Conservation (phyloP, 2,329 filamentous ascomycete species). For the Microascus cirrosus region DNA sequence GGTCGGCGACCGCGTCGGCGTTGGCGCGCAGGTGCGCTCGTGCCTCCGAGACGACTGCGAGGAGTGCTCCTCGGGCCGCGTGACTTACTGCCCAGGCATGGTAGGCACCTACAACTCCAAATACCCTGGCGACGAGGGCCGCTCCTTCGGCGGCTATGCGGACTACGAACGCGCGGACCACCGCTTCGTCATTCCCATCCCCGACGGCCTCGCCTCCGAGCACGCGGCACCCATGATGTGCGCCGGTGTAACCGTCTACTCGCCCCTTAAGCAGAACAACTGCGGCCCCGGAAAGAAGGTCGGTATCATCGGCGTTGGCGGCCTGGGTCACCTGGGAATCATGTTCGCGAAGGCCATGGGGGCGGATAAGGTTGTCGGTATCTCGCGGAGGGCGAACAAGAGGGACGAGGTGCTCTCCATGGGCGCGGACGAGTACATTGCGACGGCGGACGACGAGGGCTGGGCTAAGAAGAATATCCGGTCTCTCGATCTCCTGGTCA, state of each 20-base stretch:
- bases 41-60: constrained; percentile 35
- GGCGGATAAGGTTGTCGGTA: constrained; percentile 49
- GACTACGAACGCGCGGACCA: constrained; percentile 21
- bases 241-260: constrained; percentile 57
- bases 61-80: constrained; percentile 26
- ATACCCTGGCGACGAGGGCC: constrained; percentile 33
- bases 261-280: constrained; percentile 50
- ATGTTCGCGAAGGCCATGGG: constrained; percentile 57
- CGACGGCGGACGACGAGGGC: constrained; percentile 33
- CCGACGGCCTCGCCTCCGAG: constrained; percentile 26
- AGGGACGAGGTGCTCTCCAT: constrained; percentile 41
- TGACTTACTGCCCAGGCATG: constrained; percentile 27
- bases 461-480: constrained; percentile 41
- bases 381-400: constrained; percentile 42
- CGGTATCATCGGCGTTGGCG: constrained; percentile 56
- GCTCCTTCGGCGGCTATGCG: constrained; percentile 35
- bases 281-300: constrained; percentile 57
- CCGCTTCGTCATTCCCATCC: constrained; percentile 39
- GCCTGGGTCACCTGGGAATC: constrained; percentile 58
- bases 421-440: constrained; percentile 41
- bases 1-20: constrained; percentile 51
- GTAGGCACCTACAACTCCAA: constrained; percentile 42
- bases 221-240: constrained; percentile 55
- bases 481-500: constrained; percentile 47
- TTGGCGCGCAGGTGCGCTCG: constrained; percentile 47